These are phyloP conservation scores for Gelatoporia subvermispora DNA, from an alignment of 768 basidiomycete genomes.

Conservation along the genomic window DNA sequence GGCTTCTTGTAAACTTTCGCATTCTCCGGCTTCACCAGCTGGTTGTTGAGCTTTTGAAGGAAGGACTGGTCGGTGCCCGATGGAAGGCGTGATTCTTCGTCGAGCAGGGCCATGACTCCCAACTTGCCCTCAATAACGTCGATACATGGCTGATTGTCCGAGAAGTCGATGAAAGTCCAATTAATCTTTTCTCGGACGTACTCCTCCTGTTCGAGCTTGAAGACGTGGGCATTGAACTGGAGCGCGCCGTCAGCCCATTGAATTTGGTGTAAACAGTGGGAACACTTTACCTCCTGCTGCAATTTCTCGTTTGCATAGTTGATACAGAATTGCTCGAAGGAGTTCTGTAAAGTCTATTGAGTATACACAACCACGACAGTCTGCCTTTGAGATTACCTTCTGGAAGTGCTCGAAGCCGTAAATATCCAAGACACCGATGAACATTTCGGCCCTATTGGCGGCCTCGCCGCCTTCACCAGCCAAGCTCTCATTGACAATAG, in stretches of 20 bases:
- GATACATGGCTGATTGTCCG: conserved; percentile 98
- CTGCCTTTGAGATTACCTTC: conserved; percentile 48
- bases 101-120: conserved; percentile 88
- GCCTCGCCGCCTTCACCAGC: conserved; percentile 93
- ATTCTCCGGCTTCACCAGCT: conserved; percentile 81
- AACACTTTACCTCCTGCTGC: conserved; percentile 94
- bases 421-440: conserved; percentile 98
- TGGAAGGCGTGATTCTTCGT: conserved; percentile 96
- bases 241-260: not conserved
- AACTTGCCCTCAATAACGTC: conserved; percentile 97
- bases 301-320: conserved; percentile 99
- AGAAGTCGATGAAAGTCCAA: conserved; percentile 99
- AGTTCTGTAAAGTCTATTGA: conserved; percentile 47
- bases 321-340: conserved; percentile 98
- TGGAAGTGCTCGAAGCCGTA: conserved; percentile 98
- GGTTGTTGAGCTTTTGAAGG: conserved; percentile 84
- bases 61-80: conserved; percentile 90
- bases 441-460: conserved; percentile 89
- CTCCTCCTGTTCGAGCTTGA: conserved; percentile 99
- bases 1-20: conserved; percentile 96
- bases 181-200: conserved; percentile 98
- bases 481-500: conserved; percentile 94
- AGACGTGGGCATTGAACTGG: conserved; percentile 98
- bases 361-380: not conserved
- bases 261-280: conserved; percentile 6